A percentile compares a stretch with the other conserved stretches of the same genome.
phyloP scores from a whole-genome alignment of 2,329 filamentous ascomycete genomes.

The Venturia asperata region DNA sequence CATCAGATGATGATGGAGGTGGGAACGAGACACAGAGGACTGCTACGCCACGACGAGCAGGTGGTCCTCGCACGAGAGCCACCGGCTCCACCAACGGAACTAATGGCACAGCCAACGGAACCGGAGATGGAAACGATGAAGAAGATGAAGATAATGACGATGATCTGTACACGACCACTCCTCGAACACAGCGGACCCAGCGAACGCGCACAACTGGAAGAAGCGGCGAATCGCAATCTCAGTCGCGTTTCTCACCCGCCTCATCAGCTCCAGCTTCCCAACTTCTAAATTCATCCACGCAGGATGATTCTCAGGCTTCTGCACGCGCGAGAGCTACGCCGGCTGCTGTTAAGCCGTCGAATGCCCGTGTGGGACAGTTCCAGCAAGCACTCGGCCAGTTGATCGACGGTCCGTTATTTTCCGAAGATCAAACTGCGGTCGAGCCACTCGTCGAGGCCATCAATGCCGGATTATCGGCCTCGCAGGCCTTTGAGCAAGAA shows the following conservation, averaged over 20 bases:
- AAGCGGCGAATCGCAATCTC: slow-evolving; percentile 27
- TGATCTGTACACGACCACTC: slow-evolving; percentile 48
- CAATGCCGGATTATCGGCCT: slow-evolving; percentile 60
- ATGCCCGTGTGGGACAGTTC: slow-evolving; percentile 61
- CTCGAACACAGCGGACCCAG: slow-evolving; percentile 41
- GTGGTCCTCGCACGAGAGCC: slow-evolving; percentile 33
- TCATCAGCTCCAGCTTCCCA: slow-evolving; percentile 75
- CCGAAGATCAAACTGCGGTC: slow-evolving; percentile 74
- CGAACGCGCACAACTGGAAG: slow-evolving; percentile 34
- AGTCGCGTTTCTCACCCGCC: slow-evolving; percentile 62
- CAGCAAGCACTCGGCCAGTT: slow-evolving; percentile 74
- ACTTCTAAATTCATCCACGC: slow-evolving; percentile 46
- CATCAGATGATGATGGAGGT: slow-evolving; percentile 55
- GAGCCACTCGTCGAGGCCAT: slow-evolving; percentile 69
- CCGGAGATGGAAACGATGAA: slow-evolving; percentile 33
- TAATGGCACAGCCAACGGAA: slow-evolving; percentile 26
- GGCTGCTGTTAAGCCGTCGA: slow-evolving; percentile 15
- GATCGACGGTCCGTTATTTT: slow-evolving; percentile 75
- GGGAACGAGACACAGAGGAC: slow-evolving; percentile 36
- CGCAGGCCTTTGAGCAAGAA: slow-evolving; percentile 54
- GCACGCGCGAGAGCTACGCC: slow-evolving; percentile 1
- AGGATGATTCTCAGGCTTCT: slow-evolving; percentile 20
- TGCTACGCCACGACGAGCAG: slow-evolving; percentile 32
- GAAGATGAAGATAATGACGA: slow-evolving; percentile 46
- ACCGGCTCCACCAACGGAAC: slow-evolving; percentile 21